A percentile compares a stretch with the other conserved stretches of the same genome.
These are phyloP conservation scores for Daphne laureola DNA, from an alignment of 441 rosid genomes.

Conservation along the genomic window DNA sequence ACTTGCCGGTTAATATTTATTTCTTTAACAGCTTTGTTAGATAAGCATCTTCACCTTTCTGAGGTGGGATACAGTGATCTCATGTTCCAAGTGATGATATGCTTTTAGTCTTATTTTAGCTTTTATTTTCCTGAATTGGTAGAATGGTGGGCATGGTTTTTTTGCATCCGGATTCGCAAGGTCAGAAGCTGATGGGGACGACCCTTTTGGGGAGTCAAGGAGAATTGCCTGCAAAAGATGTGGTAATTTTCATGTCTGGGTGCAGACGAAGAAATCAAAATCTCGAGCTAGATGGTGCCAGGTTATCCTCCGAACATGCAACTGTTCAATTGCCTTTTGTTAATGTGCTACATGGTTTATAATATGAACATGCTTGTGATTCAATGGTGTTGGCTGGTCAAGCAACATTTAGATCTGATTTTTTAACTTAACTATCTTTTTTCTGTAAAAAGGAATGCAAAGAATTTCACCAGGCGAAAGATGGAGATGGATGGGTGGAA, in stretches of 20 bases:
- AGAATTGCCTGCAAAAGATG: constrained; percentile 87
- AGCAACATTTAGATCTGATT: constrained; percentile 3
- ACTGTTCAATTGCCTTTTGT: background rate
- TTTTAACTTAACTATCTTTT: constrained; percentile 18
- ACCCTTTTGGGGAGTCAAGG: constrained; percentile 65
- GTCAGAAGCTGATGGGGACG: constrained; percentile 56
- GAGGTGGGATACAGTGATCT: background rate
- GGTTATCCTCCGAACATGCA: constrained; percentile 34
- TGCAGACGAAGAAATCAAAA: constrained; percentile 62
- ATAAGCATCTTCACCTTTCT: background rate
- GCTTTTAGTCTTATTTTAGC: constrained; percentile 13
- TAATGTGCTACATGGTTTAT: background rate
- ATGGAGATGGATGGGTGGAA: constrained; percentile 99
- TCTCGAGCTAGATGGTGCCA: constrained; percentile 98
- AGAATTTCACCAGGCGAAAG: constrained; percentile 89
- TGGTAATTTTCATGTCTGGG: constrained; percentile 70
- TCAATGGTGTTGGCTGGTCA: no score
- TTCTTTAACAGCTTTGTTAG: no score
- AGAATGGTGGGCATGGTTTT: constrained; percentile 53
- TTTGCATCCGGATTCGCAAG: constrained; percentile 55
- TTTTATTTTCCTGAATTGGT: constrained; percentile 22
- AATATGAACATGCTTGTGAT: background rate
- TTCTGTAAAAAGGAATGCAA: constrained; percentile 62
- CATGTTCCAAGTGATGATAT: background rate
- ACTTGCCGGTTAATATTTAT: no score